Percentiles rank a stretch among this genome's conserved stretches.
phyloP scores from a whole-genome alignment of 805 yeast genomes.

The Kodamaea hsintzibuensis region DNA sequence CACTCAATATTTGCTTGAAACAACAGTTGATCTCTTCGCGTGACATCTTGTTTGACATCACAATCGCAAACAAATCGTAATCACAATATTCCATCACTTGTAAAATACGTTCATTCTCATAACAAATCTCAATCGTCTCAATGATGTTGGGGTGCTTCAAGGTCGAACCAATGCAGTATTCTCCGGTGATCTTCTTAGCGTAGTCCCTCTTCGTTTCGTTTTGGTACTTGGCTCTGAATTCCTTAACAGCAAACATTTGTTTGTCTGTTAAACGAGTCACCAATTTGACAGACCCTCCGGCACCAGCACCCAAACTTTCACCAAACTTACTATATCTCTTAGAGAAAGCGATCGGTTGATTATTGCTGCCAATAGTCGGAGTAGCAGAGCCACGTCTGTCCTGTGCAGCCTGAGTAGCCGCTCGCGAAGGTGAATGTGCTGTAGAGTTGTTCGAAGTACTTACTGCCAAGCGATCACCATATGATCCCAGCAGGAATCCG shows the following conservation, averaged over 20 bases:
- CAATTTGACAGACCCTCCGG: slow-evolving; percentile 86
- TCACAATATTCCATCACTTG: slow-evolving; percentile 97
- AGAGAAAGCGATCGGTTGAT: slow-evolving; percentile 54
- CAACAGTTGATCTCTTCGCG: slow-evolving; percentile 81
- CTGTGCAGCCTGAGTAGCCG: background rate
- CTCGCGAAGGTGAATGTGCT: slow-evolving; percentile 14
- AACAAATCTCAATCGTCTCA: slow-evolving; percentile 87
- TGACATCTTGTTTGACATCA: slow-evolving; percentile 89
- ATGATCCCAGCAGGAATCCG: slow-evolving; percentile 20
- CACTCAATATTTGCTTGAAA: slow-evolving; percentile 81
- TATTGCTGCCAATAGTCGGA: slow-evolving; percentile 20
- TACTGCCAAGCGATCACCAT: slow-evolving; percentile 24
- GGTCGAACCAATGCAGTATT: slow-evolving; percentile 91
- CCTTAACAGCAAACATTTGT: slow-evolving; percentile 86
- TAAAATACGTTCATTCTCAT: slow-evolving; percentile 80
- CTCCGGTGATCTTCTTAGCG: slow-evolving; percentile 89
- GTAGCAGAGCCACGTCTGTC: slow-evolving; percentile 42
- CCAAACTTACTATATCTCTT: slow-evolving; percentile 82
- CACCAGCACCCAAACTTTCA: slow-evolving; percentile 89
- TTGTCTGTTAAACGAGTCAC: slow-evolving; percentile 67
- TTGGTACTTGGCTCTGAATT: slow-evolving; percentile 74
- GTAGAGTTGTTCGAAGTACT: slow-evolving; percentile 35
- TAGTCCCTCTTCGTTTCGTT: slow-evolving; percentile 82
- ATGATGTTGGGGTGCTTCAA: slow-evolving; percentile 87
- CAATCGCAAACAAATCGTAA: slow-evolving; percentile 89